A percentile compares a stretch with the other conserved stretches of the same genome.
phyloP scores from a whole-genome alignment of 2,329 filamentous ascomycete genomes.

The Chaetomium strumarium region DNA sequence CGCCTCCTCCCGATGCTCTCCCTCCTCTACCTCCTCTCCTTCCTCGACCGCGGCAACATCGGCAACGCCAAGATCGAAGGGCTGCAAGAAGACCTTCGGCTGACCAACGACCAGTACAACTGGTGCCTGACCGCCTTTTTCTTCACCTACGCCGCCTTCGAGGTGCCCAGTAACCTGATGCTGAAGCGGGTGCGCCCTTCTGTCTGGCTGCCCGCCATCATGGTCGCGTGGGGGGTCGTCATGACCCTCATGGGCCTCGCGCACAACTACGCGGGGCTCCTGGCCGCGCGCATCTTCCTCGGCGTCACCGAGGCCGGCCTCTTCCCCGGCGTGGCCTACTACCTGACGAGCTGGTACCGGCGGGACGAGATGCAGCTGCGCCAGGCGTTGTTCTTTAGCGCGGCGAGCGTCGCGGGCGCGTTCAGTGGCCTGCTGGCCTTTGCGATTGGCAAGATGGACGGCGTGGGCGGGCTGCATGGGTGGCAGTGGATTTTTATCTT shows the following conservation, averaged over 20 bases:
- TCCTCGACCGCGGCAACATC: conserved; percentile 61
- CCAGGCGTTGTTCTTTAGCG: conserved; percentile 73
- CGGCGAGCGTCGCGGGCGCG: conserved; percentile 71
- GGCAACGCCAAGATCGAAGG: conserved; percentile 62
- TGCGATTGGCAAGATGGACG: conserved; percentile 64
- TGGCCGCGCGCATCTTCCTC: conserved; percentile 50
- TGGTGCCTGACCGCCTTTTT: conserved; percentile 68
- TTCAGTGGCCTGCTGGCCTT: conserved; percentile 69
- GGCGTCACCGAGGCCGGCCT: conserved; percentile 63
- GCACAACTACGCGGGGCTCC: conserved; percentile 40
- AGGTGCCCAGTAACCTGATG: conserved; percentile 70
- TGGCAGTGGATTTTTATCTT: conserved; percentile 66
- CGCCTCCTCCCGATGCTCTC: conserved; percentile 58
- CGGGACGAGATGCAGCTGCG: conserved; percentile 50
- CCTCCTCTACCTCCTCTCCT: conserved; percentile 61
- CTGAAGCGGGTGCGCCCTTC: conserved; percentile 69
- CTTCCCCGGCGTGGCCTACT: conserved; percentile 58
- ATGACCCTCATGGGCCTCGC: conserved; percentile 52
- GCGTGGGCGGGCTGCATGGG: conserved; percentile 51
- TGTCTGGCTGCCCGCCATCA: conserved; percentile 70
- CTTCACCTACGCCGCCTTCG: conserved; percentile 70
- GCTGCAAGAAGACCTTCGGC: conserved; percentile 45
- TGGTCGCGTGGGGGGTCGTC: conserved; percentile 53
- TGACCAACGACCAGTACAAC: conserved; percentile 66
- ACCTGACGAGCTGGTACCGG: conserved; percentile 54